Evolutionary conservation across 2,329 filamentous ascomycete species (phyloP).

Genomic region (Sarocladium strictum): DNA sequence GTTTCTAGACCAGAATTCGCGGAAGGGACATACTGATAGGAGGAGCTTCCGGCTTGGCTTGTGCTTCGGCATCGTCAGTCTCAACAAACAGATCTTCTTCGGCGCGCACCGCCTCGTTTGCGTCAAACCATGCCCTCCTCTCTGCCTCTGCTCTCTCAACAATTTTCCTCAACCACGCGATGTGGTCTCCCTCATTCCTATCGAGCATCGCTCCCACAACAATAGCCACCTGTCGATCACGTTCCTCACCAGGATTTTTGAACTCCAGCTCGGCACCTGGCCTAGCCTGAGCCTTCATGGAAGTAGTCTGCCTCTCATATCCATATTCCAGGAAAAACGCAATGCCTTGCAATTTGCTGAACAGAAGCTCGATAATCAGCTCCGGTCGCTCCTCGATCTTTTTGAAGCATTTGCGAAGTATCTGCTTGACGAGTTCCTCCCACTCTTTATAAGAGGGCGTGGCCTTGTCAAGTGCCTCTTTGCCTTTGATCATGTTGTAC

Average conservation of each 20-base stretch:
- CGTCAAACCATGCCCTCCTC: slow-evolving; percentile 70
- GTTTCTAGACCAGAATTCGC: slow-evolving; percentile 10
- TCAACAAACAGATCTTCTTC: slow-evolving; percentile 24
- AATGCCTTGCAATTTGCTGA: slow-evolving; percentile 82
- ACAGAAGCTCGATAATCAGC: slow-evolving; percentile 84
- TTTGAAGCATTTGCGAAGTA: slow-evolving; percentile 74
- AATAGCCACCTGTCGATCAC: slow-evolving; percentile 69
- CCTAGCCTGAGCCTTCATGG: slow-evolving; percentile 53
- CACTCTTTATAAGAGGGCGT: slow-evolving; percentile 71
- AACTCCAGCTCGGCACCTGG: slow-evolving; percentile 81
- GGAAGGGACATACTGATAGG: slow-evolving; percentile 24
- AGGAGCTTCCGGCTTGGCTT: slow-evolving; percentile 23
- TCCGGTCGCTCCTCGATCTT: slow-evolving; percentile 83
- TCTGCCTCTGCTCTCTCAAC: slow-evolving; percentile 64
- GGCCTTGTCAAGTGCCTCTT: slow-evolving; percentile 64
- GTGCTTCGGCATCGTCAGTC: slow-evolving; percentile 19
- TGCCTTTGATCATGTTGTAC: slow-evolving; percentile 87
- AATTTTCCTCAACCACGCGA: slow-evolving; percentile 77
- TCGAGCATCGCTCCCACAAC: slow-evolving; percentile 75
- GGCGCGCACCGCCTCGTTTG: slow-evolving; percentile 52
- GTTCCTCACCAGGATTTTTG: slow-evolving; percentile 57
- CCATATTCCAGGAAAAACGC: slow-evolving; percentile 88
- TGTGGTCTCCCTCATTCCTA: slow-evolving; percentile 66
- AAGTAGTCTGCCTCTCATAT: slow-evolving; percentile 73
- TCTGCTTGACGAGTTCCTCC: slow-evolving; percentile 81